Evolutionary conservation across 805 yeast genomes (phyloP).

Genomic region (Teunomyces gatunensis): DNA sequence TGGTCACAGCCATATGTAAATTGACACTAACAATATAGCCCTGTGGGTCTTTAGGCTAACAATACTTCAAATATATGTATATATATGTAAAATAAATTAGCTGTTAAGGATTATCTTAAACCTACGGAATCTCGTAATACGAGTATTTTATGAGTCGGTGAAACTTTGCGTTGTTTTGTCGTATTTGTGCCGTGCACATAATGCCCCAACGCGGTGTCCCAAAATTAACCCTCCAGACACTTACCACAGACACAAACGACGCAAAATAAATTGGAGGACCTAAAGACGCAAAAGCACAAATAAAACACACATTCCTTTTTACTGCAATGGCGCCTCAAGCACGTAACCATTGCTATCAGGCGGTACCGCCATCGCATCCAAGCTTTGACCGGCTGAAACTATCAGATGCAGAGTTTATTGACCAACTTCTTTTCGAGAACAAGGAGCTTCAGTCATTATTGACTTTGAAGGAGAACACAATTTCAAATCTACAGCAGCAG

Average conservation of each 20-base stretch:
- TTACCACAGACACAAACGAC: slow-evolving; percentile 1
- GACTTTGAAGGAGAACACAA: slow-evolving; percentile 5
- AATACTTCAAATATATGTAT: background rate
- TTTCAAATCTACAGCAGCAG: slow-evolving; percentile 6
- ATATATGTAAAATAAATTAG: too few species aligned
- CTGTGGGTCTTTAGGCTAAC: background rate
- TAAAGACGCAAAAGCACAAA: background rate
- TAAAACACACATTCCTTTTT: background rate
- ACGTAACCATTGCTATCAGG: slow-evolving; percentile 3
- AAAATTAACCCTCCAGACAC: background rate
- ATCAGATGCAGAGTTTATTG: slow-evolving; percentile 31
- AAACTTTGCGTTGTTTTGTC: background rate
- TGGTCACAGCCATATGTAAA: background rate
- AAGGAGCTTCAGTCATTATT: slow-evolving; percentile 28
- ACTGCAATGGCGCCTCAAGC: slow-evolving; percentile 1
- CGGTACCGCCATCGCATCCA: slow-evolving; percentile 32
- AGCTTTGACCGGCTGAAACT: slow-evolving; percentile 30
- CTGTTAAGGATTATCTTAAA: too few species aligned
- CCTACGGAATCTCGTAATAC: background rate
- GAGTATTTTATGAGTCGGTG: background rate
- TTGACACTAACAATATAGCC: background rate
- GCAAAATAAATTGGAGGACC: background rate
- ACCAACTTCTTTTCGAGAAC: slow-evolving; percentile 34
- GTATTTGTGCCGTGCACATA: background rate
- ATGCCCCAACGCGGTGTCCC: background rate